phyloP scores from a whole-genome alignment of 495 filamentous ascomycete genomes.

The Podospora pseudopauciseta region DNA sequence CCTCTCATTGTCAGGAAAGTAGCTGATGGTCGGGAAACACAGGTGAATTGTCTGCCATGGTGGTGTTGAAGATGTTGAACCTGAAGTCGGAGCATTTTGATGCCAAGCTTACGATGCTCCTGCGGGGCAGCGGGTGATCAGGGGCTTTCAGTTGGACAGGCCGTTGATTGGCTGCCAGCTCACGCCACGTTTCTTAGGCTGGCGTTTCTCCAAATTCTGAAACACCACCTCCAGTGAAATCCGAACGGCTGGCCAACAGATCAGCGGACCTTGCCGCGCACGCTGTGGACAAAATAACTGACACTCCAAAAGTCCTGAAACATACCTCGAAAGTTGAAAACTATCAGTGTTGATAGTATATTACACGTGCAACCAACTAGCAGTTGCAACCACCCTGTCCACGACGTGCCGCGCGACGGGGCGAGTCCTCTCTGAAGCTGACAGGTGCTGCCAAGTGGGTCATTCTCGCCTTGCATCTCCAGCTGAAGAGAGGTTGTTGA shows the following conservation, averaged over 20 bases:
- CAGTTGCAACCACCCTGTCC: too few relatives aligned
- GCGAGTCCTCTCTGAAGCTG: slow-evolving; percentile 14
- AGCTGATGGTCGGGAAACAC: neutral
- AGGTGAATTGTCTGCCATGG: neutral
- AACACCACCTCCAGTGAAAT: neutral
- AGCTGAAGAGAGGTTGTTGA: neutral
- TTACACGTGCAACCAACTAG: too few relatives aligned
- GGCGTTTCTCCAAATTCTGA: neutral
- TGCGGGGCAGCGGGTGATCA: neutral
- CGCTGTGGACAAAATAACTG: too few relatives aligned
- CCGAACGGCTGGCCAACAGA: neutral
- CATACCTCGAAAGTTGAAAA: too few relatives aligned
- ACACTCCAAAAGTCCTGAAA: too few relatives aligned
- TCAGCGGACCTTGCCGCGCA: neutral
- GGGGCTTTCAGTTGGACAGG: neutral
- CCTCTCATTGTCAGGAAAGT: neutral
- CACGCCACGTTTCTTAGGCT: neutral
- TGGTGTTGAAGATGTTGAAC: neutral
- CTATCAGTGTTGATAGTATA: too few relatives aligned
- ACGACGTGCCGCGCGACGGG: neutral
- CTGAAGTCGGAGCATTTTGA: neutral
- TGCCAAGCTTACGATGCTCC: neutral
- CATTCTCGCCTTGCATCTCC: neutral
- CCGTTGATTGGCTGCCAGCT: neutral
- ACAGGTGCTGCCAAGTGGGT: neutral